Base-by-base conservation (phyloP, 2,329 filamentous ascomycete species). In the Pseudocercospora cruenta region DNA sequence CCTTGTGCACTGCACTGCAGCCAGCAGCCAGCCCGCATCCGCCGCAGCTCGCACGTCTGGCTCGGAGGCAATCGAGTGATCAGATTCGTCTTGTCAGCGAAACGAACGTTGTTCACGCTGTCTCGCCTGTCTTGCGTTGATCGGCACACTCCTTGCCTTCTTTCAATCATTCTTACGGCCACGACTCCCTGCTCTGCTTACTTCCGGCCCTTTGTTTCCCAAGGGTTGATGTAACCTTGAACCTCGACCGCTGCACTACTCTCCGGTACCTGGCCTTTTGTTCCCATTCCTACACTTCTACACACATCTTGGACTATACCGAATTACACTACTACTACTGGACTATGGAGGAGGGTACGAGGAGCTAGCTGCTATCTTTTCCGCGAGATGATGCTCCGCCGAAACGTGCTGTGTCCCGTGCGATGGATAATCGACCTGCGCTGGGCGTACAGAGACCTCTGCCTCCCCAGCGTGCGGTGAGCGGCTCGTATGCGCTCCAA, bases 351-450 rank as follows among this genome's bases (percentile, higher is more conserved):
- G 19, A 53, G 26, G 16, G 16, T 4, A 59, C 58, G 47, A 62
- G n/a, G 16, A 58, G 65, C 60, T 67, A 45, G 59, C 28, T 12
- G 33, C n/a, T 53, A 22, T 51, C 26, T 28, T 49, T 61, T 33
- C 64, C 65, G 63, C 55, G 66, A 60, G 59, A 75, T 64, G 61
- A 71, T 75, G 72, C 68, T 67, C 65, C 63, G 65, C 62, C 67
- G 60, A 62, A 47, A 43, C 62, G 63, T 60, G 59, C 63, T 43
- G 8, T 58, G 55, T 24, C 31, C 31, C 71, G 66, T 71, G 73
- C 68, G 62, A 75, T 75, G 74, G 73, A 75, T 67, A 51, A 69
- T 67, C 69, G 71, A 70, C 49, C 66, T 61, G 59, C 63, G 47
- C 70, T 67, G 71, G 68, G 57, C 67, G 65, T 45, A 67, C 67